A percentile compares a stretch with the other conserved stretches of the same genome.
These are phyloP conservation scores for Poa pratensis DNA, from an alignment of 176 grass and related monocot genomes.

Conservation along the genomic window DNA sequence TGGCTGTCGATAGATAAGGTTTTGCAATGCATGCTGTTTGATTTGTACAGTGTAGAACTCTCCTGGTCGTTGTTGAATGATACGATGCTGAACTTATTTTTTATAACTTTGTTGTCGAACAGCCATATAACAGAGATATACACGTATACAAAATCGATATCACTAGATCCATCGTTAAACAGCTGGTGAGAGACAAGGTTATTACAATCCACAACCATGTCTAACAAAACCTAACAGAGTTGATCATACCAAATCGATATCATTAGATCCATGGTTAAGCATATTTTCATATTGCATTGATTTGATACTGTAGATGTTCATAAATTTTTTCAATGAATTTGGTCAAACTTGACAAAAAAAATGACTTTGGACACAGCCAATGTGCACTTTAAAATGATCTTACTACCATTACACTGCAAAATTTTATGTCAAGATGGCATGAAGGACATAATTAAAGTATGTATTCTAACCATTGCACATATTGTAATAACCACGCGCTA, in stretches of 20 bases:
- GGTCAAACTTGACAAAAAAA: neutral
- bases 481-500: no score
- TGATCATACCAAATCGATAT: neutral
- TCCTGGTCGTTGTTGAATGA: no score
- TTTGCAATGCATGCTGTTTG: no score
- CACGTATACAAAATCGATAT: no score
- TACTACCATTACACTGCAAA: neutral
- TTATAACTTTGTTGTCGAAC: neutral
- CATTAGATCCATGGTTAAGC: neutral
- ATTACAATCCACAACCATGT: neutral
- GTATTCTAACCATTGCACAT: no score
- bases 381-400: neutral
- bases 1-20: no score
- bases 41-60: no score
- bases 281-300: neutral
- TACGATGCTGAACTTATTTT: no score
- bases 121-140: neutral
- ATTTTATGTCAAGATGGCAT: neutral
- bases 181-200: neutral
- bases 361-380: neutral
- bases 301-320: neutral
- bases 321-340: neutral
- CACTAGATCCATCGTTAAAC: no score
- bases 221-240: neutral
- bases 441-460: neutral